Evolutionary conservation across 495 filamentous ascomycete species (phyloP), one percentile per base, ranked within the genome.

Genomic region (Neurospora sp.): DNA sequence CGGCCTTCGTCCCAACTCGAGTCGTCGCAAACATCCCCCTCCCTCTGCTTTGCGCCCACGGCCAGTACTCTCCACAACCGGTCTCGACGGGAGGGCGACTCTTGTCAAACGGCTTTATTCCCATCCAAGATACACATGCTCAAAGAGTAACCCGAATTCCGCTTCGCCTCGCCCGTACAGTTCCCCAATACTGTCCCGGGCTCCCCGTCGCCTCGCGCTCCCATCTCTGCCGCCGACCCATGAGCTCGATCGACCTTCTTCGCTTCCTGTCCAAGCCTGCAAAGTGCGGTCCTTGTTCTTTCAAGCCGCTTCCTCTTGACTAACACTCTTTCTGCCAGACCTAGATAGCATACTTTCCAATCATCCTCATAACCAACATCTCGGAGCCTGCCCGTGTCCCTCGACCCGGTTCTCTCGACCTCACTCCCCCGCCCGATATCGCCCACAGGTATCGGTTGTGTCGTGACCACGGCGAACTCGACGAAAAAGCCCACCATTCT

Each of bases 261-360:
- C 93, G 93, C 85, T 94, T 97, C 86, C 89, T 98, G 76, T 97
- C 93, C 74, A 96, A 96, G 87, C 95, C 94, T 79, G 93, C 93
- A 81, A 97, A 97, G 94, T 98, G 83, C 82, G 92, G 86, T 21
- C 54, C 71, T 40, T 11, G 7, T 37, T n/a, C 17, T 10, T 2
- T 31, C 43, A 31, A 37, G 7, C 36, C 2, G 1, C 21, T 39
- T 59, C 37, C 34, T 15, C 15, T 43, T 43, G 3, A 71, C 76
- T 79, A 48, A 80, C 74, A 2, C 24, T 34, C 37, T 70, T 73
- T 69, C 39, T 34, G 66, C 37, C 76, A 97, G 94, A 88, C 94
- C 94, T 83, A 89, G 95, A 97, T 98, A 97, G 90, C 93, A 91
- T 88, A 79, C 76, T 76, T 83, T 80, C 81, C 59, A 77, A 39